Base-by-base conservation (phyloP, 2,329 filamentous ascomycete species). In the Aspergillus vadensis region DNA sequence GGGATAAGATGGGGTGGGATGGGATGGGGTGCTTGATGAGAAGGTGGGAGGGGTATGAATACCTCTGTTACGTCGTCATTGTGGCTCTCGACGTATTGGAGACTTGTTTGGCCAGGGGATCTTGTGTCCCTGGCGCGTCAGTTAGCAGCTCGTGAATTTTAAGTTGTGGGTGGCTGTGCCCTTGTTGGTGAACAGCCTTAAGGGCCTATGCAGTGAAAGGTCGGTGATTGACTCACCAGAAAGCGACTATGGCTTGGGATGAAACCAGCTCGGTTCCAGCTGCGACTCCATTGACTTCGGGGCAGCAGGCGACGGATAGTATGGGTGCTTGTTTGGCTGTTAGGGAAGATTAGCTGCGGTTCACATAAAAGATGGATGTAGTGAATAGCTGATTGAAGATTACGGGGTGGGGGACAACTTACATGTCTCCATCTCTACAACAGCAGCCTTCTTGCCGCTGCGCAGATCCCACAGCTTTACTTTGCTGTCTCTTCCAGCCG, bases 61-160 rank as follows among this genome's bases (percentile, higher is more conserved):
- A 84, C 77, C 66, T 84, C 82, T 2, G 86, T 88, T 57, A 88
- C 80, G 58, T 86, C 86, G 70, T 88, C 86, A 57, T 82, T 82
- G 66, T 82, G 79, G 57, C 77, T 80, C 63, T 82, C 80, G 27
- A 78, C 69, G 53, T 79, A 79, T 67, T 79, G 73, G 12, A 77
- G 72, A 47, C 72, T 66, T 38, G 69, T 69, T 55, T 70, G 65
- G 38, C 68, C 61, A 1, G 77, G 71, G 57, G 72, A 76, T 75
- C 79, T 75, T 58, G 76, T 74, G 65, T 81, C 79, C 79, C 79
- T 81, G 62, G 50, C 44, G 52, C 44, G 61, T 65, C 62, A 62
- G 67, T 77, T 70, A 76, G 70, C 62, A 61, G 62, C 56, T 61
- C 54, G 41, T 54, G 55, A 39, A 62, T 36, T 36, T 32, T 5